phyloP scores from a whole-genome alignment of 306 rosid species.

The Astragalus glycyphyllos region DNA sequence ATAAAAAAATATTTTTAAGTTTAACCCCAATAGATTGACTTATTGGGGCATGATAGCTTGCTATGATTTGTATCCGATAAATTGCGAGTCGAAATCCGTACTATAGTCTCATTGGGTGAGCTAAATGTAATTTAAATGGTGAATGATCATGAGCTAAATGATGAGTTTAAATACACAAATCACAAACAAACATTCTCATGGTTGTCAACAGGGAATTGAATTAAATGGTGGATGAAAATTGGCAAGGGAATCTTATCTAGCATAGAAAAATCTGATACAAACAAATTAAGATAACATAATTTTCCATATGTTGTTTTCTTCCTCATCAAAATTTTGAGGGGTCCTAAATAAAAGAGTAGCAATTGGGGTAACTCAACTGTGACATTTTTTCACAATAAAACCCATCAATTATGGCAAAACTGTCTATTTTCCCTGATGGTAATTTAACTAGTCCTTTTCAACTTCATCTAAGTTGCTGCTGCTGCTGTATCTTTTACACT shows the following conservation, averaged over 20 bases:
- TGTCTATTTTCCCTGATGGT: slow-evolving; percentile 25
- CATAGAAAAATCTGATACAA: slow-evolving; percentile 23
- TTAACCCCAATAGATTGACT: no score
- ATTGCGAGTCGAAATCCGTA: no score
- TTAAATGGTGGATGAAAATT: slow-evolving; percentile 20
- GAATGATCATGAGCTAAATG: no score
- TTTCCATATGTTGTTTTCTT: neutral
- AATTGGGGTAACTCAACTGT: slow-evolving; percentile 25
- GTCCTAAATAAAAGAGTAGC: slow-evolving; percentile 12
- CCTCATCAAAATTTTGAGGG: neutral
- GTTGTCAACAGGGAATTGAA: slow-evolving; percentile 18
- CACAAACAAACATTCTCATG: slow-evolving; percentile 35
- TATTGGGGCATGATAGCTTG: no score
- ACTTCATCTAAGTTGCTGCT: slow-evolving; percentile 24
- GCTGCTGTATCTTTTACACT: slow-evolving; percentile 15
- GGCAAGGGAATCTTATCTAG: slow-evolving; percentile 15
- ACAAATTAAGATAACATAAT: slow-evolving; percentile 34
- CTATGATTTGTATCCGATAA: no score
- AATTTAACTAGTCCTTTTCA: slow-evolving; percentile 40
- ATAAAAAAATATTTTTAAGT: no score
- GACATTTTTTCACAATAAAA: slow-evolving; percentile 9
- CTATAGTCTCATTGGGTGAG: no score
- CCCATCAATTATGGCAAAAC: slow-evolving; percentile 45
- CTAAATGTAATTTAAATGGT: no score
- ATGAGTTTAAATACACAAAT: slow-evolving; percentile 34